Percentiles rank a stretch among this genome's conserved stretches.
These are phyloP conservation scores for Aspergillus novofumigatus DNA, from an alignment of 2,329 filamentous ascomycete species.

Conservation along the genomic window DNA sequence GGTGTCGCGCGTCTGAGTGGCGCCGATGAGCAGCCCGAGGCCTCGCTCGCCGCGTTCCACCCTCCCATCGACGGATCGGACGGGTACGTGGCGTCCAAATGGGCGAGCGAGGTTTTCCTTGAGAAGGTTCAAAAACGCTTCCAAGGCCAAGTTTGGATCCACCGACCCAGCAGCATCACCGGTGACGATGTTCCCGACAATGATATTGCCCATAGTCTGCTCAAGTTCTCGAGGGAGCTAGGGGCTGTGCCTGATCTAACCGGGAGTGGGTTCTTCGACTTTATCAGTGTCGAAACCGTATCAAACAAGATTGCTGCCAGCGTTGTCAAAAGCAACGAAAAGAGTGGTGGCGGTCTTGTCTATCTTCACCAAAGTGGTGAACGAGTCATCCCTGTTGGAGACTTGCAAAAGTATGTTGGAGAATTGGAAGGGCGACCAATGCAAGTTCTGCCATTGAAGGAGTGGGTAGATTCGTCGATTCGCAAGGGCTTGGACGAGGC, in stretches of 20 bases:
- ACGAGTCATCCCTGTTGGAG: neutral
- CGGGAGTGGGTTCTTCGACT: constrained; percentile 5
- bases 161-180: constrained; percentile 14
- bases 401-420: constrained; percentile 1
- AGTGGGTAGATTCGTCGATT: constrained; percentile 1
- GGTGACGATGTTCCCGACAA: constrained; percentile 4
- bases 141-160: constrained; percentile 15
- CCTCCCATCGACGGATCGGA: constrained; percentile 24
- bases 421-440: neutral
- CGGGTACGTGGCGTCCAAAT: constrained; percentile 38
- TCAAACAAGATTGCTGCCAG: constrained; percentile 2
- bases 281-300: constrained; percentile 4
- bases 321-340: neutral
- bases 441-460: constrained; percentile 1
- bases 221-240: constrained; percentile 1
- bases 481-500: constrained; percentile 4
- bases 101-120: constrained; percentile 38
- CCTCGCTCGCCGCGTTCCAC: constrained; percentile 7
- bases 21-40: constrained; percentile 12
- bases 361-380: constrained; percentile 4
- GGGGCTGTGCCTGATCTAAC: constrained; percentile 6
- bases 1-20: constrained; percentile 30
- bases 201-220: constrained; percentile 5
- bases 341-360: neutral
- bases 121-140: constrained; percentile 18